Conservation (phyloP, 768 basidiomycete genomes). For the Psilocybe azurescens region DNA sequence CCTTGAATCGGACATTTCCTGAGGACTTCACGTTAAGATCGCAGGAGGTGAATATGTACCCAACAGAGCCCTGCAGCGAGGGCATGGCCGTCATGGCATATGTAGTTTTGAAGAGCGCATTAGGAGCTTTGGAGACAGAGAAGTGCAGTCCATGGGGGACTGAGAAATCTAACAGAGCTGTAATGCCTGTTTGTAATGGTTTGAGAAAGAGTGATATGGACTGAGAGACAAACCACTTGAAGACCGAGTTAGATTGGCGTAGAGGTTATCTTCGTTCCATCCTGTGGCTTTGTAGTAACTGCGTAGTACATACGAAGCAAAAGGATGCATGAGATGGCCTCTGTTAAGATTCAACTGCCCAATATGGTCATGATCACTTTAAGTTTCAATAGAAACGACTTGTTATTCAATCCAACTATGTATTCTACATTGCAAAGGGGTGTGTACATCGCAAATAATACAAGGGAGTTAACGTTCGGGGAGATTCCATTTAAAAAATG, state of each 20-base stretch:
- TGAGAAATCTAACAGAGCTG: conserved; percentile 91
- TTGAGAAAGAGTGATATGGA: background rate
- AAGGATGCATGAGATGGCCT: conserved; percentile 72
- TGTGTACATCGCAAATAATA: too few relatives aligned
- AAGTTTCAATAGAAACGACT: too few relatives aligned
- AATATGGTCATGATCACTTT: background rate
- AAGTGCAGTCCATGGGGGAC: conserved; percentile 83
- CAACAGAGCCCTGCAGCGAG: conserved; percentile 89
- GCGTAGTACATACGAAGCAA: conserved; percentile 86
- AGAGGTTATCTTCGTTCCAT: conserved; percentile 97
- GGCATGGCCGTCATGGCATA: conserved; percentile 95
- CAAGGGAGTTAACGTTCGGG: too few relatives aligned
- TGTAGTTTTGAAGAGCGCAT: conserved; percentile 85
- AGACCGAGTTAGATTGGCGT: conserved; percentile 86
- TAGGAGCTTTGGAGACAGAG: conserved; percentile 87
- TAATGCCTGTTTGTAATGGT: conserved; percentile 15
- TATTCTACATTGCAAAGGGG: too few relatives aligned
- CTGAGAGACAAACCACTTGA: conserved; percentile 69
- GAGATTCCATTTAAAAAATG: conserved; percentile 8
- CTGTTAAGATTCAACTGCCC: conserved; percentile 2
- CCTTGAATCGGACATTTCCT: conserved; percentile 78
- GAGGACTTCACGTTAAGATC: conserved; percentile 75
- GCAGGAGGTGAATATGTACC: conserved; percentile 93
- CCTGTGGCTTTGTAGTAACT: conserved; percentile 92
- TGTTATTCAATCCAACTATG: too few relatives aligned